These are phyloP conservation scores for Fragaria ananassa DNA, from an alignment of 306 rosid genomes.

Conservation along the genomic window DNA sequence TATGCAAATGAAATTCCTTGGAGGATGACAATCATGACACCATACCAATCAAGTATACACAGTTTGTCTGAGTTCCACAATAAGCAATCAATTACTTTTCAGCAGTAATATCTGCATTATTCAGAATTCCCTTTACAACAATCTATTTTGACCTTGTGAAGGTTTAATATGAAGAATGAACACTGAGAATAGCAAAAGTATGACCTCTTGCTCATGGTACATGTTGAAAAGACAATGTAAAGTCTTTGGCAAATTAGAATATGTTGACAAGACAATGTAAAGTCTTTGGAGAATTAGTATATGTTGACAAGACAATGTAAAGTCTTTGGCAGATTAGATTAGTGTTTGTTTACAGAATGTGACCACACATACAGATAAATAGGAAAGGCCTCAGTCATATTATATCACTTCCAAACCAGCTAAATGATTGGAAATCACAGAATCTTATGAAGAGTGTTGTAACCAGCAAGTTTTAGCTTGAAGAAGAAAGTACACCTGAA, in stretches of 20 bases:
- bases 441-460: background rate
- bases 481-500: conserved; percentile 52
- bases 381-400: background rate
- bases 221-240: conserved; percentile 2
- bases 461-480: background rate
- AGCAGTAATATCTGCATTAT: background rate
- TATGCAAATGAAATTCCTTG: background rate
- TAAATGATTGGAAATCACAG: background rate
- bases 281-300: no score
- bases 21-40: background rate
- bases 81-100: background rate
- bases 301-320: conserved; percentile 2
- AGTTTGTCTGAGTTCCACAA: background rate
- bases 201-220: background rate
- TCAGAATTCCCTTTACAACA: background rate
- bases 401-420: background rate
- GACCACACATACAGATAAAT: conserved; percentile 2
- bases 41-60: background rate
- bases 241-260: background rate
- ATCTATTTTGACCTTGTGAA: background rate
- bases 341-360: background rate
- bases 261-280: no score
- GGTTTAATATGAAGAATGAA: no score
- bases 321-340: background rate
- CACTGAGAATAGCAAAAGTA: background rate